These are phyloP conservation scores for Gaultheria prostrata DNA, from an alignment of 148 eudicot genomes.

Conservation along the genomic window DNA sequence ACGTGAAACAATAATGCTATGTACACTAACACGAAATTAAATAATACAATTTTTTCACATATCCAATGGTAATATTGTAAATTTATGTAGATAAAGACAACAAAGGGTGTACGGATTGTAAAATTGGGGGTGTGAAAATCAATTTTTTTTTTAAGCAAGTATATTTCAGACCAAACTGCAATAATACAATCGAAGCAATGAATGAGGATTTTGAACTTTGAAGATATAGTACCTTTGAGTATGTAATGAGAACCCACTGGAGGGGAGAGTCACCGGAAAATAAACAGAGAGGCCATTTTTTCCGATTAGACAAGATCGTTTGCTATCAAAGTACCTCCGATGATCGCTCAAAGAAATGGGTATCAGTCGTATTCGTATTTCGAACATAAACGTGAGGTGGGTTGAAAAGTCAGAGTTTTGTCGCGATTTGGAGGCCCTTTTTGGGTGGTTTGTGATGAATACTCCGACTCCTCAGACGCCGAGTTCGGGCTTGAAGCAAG, in stretches of 20 bases:
- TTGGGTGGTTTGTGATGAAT: neutral
- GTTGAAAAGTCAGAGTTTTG: constrained; percentile 1
- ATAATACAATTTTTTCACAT: too few species aligned
- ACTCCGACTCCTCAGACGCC: constrained; percentile 11
- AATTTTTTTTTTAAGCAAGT: too few species aligned
- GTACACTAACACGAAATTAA: too few species aligned
- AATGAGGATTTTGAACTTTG: constrained; percentile 6
- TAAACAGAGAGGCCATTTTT: constrained; percentile 46
- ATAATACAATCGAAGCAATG: neutral
- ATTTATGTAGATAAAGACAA: too few species aligned
- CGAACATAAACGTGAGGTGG: constrained; percentile 7
- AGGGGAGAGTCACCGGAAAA: constrained; percentile 45
- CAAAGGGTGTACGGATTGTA: too few species aligned
- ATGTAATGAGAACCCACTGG: constrained; percentile 11
- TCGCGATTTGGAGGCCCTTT: neutral
- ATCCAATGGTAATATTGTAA: too few species aligned
- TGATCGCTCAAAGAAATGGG: neutral
- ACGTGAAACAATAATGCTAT: too few species aligned
- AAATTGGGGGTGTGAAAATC: too few species aligned
- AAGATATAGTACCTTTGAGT: constrained; percentile 28
- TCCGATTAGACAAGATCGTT: neutral
- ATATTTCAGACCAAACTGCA: neutral
- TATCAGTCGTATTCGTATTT: neutral
- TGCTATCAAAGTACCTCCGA: neutral
- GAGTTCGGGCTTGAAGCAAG: neutral